These are phyloP conservation scores for Pseudogymnoascus sp. DNA, from an alignment of 2,329 filamentous ascomycete genomes.

Conservation along the genomic window DNA sequence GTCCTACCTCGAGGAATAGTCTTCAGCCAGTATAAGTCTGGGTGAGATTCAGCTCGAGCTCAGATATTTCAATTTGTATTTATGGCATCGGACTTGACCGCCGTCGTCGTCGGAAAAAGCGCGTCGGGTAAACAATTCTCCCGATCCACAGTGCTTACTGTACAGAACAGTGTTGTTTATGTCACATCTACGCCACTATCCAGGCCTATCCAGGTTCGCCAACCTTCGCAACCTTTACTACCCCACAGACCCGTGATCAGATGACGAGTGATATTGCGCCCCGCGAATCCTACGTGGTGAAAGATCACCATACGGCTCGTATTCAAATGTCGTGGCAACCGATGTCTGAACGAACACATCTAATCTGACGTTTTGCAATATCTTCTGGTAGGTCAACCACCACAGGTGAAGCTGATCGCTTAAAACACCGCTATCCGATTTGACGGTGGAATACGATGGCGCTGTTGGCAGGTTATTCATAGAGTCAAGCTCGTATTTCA, in stretches of 20 bases:
- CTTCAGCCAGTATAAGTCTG: neutral
- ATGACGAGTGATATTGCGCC: neutral
- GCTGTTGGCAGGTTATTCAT: conserved; percentile 10
- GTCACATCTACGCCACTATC: neutral
- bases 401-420: neutral
- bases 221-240: neutral
- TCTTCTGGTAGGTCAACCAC: neutral
- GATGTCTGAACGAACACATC: neutral
- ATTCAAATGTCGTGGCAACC: neutral
- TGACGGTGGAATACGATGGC: neutral
- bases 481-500: conserved; percentile 7
- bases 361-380: neutral
- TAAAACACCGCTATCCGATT: neutral
- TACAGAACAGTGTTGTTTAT: neutral
- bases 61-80: neutral
- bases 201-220: neutral
- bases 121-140: conserved; percentile 1
- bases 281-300: conserved; percentile 5
- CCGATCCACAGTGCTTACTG: neutral
- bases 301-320: conserved; percentile 7
- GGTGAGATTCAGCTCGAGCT: neutral
- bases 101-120: neutral
- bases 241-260: neutral
- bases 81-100: neutral
- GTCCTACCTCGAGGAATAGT: neutral